Base-by-base conservation (phyloP, 2,329 filamentous ascomycete genomes). In the Rhynchosporium graminicola region DNA sequence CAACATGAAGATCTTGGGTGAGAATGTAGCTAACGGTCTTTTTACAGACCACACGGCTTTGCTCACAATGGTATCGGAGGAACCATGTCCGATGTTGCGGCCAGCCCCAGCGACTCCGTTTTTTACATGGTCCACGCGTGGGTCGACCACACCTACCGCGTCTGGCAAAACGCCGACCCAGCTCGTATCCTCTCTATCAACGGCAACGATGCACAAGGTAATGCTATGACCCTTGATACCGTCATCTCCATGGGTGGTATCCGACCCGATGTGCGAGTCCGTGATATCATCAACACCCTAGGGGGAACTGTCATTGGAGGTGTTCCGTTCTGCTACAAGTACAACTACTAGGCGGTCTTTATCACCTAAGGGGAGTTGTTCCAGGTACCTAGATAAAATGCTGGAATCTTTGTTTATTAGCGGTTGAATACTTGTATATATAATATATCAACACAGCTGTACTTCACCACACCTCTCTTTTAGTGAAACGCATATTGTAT, bases 91-190 rank as follows among this genome's bases (percentile, higher is more conserved):
- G 63, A 65, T 46, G 60, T 65, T 28, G 58, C 33, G 3, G 46
- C 63, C 45, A 46, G 42, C 26, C 46, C 52, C 51, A 57, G 45
- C 26, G 63, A 65, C 42, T 60, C 63, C 15, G 46, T 60, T 40
- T 65, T 65, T 57, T 65, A 40, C 45, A 63, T 63, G 63, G 57
- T 63, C 42, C 63, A 65, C 57, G 7, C 29, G n/a, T 65, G 63
- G 47, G 28, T 65, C 47, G 63, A 65, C 57, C 63, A 63, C 50
- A 31, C 4, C 60, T 63, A 63, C 60, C 63, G 63, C 40, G 57
- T 63, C 46, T 65, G 63, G 63, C 60, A 65, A 46, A 60, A 57
- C 52, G 36, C 8, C 13, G 63, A 65, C 52, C 26, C 47, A n/a
- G 29, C 29, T 3, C 60, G 63, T n/a, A 10, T 15, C n/a, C 29